Evolutionary conservation across 768 basidiomycete genomes (phyloP), one percentile per base, ranked within the genome.

Genomic region (Leccinum aurantiacum): DNA sequence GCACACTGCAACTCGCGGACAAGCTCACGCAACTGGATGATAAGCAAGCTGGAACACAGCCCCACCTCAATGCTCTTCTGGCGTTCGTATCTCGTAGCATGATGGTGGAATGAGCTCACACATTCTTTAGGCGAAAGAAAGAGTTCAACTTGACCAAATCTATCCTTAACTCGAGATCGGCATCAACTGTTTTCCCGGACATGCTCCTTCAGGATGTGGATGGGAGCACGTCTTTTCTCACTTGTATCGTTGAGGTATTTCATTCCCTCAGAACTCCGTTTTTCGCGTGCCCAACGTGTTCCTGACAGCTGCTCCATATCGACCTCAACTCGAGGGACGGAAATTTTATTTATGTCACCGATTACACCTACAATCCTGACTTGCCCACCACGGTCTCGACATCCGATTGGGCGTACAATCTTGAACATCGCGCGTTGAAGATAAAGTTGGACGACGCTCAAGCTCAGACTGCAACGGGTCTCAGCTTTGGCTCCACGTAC

Each of bases 181-280:
- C 58, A 17, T 68, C 65, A 17, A 57, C 75, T 61, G 61, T 70
- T 41, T 81, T 81, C 52, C 74, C 78, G 3, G 77, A 84, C 49
- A 74, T 71, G 29, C 71, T 82, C n/a, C 71, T 90, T 60, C 71
- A 78, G 65, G 79, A 86, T 54, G 80, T 76, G 6, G 74, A 74
- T 15, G 66, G 69, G 37, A 77, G 75, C 37, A 74, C 75, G 1
- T 67, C 63, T 31, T 79, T 82, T 60, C 80, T 87, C 60, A 79
- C 80, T 51, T 87, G 85, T 62, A 76, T 81, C 14, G 84, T 85
- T 41, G 84, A 88, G 79, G 87, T 87, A 67, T 29, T 57, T 13
- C 46, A 64, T 49, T 62, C 41, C 29, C 11, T 52, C 37, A 15
- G 35, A 53, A 53, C 13, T 25, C 33, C 19, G n/a, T 54, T 24